A percentile compares a stretch with the other conserved stretches of the same genome.
These are phyloP conservation scores for Termitomyces sp. DNA, from an alignment of 768 basidiomycete genomes.

Conservation along the genomic window DNA sequence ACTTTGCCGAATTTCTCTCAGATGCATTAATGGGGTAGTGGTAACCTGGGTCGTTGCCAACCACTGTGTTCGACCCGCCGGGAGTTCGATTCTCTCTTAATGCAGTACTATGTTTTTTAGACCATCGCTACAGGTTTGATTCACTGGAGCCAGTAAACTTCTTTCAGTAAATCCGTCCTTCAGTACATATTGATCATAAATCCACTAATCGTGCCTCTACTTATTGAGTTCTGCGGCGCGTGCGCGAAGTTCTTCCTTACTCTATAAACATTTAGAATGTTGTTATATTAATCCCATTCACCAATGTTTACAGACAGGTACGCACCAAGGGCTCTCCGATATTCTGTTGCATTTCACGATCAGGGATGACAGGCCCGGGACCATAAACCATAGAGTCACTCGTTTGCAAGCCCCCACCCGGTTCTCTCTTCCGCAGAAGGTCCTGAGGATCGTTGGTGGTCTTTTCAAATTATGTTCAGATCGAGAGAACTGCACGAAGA, in stretches of 20 bases:
- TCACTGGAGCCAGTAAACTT: too few relatives aligned
- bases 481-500: neutral
- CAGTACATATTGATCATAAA: too few relatives aligned
- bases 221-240: slow-evolving; percentile 44
- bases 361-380: slow-evolving; percentile 50
- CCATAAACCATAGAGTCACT: slow-evolving; percentile 34
- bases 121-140: too few relatives aligned
- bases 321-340: slow-evolving; percentile 48
- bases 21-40: neutral
- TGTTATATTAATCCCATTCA: neutral
- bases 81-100: neutral
- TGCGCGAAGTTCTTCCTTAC: slow-evolving; percentile 47
- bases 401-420: slow-evolving; percentile 32
- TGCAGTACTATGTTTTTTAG: neutral
- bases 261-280: slow-evolving; percentile 26
- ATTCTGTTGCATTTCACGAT: slow-evolving; percentile 37
- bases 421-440: slow-evolving; percentile 32
- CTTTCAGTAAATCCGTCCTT: too few relatives aligned
- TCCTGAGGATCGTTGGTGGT: slow-evolving; percentile 61
- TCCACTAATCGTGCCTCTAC: neutral
- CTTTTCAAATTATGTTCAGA: slow-evolving; percentile 24
- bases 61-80: neutral
- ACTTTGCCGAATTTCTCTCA: too few relatives aligned
- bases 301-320: neutral
- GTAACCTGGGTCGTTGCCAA: neutral